Base-by-base conservation (phyloP, 2,329 filamentous ascomycete species). In the Neonectria hederae region DNA sequence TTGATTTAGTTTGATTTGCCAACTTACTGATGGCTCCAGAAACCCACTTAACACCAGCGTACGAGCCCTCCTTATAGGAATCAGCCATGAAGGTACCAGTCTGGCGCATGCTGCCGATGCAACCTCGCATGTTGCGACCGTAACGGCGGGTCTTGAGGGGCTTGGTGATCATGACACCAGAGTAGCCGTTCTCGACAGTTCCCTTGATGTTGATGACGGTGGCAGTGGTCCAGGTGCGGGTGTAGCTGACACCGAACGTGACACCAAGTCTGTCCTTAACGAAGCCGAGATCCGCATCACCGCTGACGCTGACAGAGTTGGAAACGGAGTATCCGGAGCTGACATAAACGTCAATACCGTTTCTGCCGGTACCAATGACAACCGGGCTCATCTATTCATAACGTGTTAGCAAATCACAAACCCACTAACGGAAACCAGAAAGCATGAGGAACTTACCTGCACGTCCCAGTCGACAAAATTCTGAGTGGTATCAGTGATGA, bases 131-230 rank as follows among this genome's bases (percentile, higher is more conserved):
- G 32, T 45, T 53, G n/a, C 63, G 63, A 6, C 63, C 63, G 28
- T 58, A 63, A 35, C 63, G 59, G 2, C 63, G 62, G 45, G 57
- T 64, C 7, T 59, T 64, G 56, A 61, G 38, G 19, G 62, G 62
- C 19, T 32, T 46, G 59, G 63, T 65, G 38, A 65, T 63, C 59
- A 65, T 63, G 30, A 65, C 63, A n/a, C 63, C 63, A 2, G 54
- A 59, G 21, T 48, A 54, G 14, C 63, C 63, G 24, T 62, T 43
- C 13, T 40, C 32, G 38, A 65, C 60, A 2, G 63, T 63, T 21
- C 59, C 63, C 32, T 65, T 65, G 32, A 62, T 52, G 28, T 52
- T 52, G 51, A 62, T 32, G 1, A 53, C 57, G 26, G 60, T 59
- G 21, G 55, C 54, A 1, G 63, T 65, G 17, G 59, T 59, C 63